These are phyloP conservation scores for Phytophthora lateralis DNA, from an alignment of 352 stramenopile genomes.

Conservation along the genomic window DNA sequence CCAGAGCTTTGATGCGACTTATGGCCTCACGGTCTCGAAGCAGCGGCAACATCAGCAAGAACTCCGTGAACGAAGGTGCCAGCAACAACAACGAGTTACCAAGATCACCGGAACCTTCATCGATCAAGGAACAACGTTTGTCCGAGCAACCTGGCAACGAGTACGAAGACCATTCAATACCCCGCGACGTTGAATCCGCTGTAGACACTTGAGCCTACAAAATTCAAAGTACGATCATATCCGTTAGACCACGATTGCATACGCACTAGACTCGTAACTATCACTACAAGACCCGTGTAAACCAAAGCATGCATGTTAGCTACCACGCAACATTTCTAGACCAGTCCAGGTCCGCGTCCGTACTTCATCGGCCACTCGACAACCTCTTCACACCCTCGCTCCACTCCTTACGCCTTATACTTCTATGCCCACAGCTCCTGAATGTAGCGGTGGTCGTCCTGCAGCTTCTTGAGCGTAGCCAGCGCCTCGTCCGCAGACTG, in stretches of 20 bases:
- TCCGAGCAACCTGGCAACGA: slow-evolving; percentile 21
- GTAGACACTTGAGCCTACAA: slow-evolving; percentile 7
- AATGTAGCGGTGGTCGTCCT: slow-evolving; percentile 91
- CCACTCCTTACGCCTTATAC: slow-evolving; percentile 6
- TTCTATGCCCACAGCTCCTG: slow-evolving; percentile 95
- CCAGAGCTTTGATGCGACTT: slow-evolving; percentile 8
- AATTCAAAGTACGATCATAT: not conserved
- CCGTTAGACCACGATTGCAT: not conserved
- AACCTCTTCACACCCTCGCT: slow-evolving; percentile 6
- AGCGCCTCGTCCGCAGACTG: slow-evolving; percentile 64
- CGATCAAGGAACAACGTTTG: slow-evolving; percentile 9
- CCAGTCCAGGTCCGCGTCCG: slow-evolving; percentile 17
- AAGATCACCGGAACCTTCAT: slow-evolving; percentile 1
- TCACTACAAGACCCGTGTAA: slow-evolving; percentile 11
- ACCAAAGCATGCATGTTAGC: slow-evolving; percentile 33
- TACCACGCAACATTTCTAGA: slow-evolving; percentile 30
- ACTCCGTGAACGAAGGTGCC: slow-evolving; percentile 4
- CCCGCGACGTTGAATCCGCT: slow-evolving; percentile 4
- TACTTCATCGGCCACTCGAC: not conserved
- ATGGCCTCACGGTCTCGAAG: slow-evolving; percentile 25
- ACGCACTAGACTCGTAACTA: not conserved
- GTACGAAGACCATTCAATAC: slow-evolving; percentile 10
- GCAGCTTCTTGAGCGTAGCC: slow-evolving; percentile 89
- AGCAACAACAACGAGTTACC: slow-evolving; percentile 26
- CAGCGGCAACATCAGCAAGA: slow-evolving; percentile 23